Evolutionary conservation across 768 basidiomycete species (phyloP).

Genomic region (Boletellus ananas): DNA sequence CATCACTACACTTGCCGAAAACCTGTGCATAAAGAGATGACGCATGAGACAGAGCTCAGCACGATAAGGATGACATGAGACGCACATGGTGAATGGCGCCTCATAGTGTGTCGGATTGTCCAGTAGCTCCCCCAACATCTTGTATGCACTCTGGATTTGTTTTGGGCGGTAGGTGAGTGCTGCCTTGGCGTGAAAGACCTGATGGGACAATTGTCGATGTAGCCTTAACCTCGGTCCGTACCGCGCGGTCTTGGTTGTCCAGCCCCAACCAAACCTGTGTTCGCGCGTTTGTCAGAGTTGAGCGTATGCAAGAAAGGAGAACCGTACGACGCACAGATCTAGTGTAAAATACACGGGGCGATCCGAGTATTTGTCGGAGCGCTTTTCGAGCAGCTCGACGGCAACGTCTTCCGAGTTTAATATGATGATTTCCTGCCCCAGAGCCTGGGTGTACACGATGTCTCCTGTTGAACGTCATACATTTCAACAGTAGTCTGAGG

Average conservation of each 20-base stretch:
- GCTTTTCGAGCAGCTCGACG: too few relatives aligned
- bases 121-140: conserved; percentile 8
- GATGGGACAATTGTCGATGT: conserved; percentile 20
- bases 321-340: conserved; percentile 5
- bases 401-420: too few relatives aligned
- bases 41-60: background rate
- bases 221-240: conserved; percentile 24
- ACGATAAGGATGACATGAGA: background rate
- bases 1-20: conserved; percentile 11
- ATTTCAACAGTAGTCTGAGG: too few relatives aligned
- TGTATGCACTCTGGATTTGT: conserved; percentile 14
- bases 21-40: background rate
- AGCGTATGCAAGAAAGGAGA: background rate
- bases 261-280: conserved; percentile 19
- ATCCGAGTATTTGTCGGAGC: too few relatives aligned
- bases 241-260: conserved; percentile 5
- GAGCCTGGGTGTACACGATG: conserved; percentile 19
- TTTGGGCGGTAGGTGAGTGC: conserved; percentile 10
- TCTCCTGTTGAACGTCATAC: background rate
- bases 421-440: conserved; percentile 47
- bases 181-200: conserved; percentile 12
- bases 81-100: conserved; percentile 12
- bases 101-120: conserved; percentile 3
- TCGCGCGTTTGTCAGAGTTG: background rate
- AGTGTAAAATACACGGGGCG: conserved; percentile 1